Conservation (phyloP, 495 filamentous ascomycete species). For the Copromyces sp. region DNA sequence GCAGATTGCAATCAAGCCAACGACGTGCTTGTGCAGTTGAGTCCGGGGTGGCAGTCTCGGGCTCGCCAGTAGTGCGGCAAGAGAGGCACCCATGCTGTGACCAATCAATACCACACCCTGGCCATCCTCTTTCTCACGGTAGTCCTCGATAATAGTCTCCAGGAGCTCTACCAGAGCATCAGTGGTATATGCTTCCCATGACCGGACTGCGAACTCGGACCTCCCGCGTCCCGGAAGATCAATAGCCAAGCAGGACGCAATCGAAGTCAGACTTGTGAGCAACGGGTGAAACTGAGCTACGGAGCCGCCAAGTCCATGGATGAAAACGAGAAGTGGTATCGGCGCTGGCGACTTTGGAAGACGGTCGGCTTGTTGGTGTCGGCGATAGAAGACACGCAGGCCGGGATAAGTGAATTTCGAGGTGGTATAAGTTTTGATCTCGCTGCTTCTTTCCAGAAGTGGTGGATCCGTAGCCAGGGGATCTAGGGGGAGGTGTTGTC, state of each 20-base stretch:
- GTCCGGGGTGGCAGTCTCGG: conserved; percentile 35
- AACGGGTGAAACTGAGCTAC: conserved; percentile 78
- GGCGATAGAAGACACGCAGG: conserved; percentile 74
- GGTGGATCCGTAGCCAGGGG: conserved; percentile 53
- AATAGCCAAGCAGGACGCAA: conserved; percentile 80
- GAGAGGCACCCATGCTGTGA: conserved; percentile 79
- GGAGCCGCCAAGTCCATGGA: conserved; percentile 87
- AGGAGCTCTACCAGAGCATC: conserved; percentile 68
- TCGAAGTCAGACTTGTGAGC: conserved; percentile 69
- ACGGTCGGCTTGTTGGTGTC: conserved; percentile 69
- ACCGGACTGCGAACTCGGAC: conserved; percentile 57
- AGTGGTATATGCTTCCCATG: conserved; percentile 72
- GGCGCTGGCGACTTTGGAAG: conserved; percentile 61
- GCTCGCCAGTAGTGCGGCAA: conserved; percentile 65
- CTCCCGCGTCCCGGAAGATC: conserved; percentile 84
- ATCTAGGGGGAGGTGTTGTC: conserved; percentile 9
- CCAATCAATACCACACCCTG: conserved; percentile 75
- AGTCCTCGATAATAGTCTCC: conserved; percentile 57
- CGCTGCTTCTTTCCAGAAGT: conserved; percentile 66
- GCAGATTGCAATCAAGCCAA: conserved; percentile 72
- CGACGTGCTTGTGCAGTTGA: conserved; percentile 49
- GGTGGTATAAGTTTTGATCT: conserved; percentile 60
- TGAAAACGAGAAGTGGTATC: conserved; percentile 78
- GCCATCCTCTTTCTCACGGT: conserved; percentile 51
- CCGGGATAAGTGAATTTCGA: conserved; percentile 59